Base-by-base conservation (phyloP, 2,329 filamentous ascomycete genomes). In the Talaromyces funiculosus region DNA sequence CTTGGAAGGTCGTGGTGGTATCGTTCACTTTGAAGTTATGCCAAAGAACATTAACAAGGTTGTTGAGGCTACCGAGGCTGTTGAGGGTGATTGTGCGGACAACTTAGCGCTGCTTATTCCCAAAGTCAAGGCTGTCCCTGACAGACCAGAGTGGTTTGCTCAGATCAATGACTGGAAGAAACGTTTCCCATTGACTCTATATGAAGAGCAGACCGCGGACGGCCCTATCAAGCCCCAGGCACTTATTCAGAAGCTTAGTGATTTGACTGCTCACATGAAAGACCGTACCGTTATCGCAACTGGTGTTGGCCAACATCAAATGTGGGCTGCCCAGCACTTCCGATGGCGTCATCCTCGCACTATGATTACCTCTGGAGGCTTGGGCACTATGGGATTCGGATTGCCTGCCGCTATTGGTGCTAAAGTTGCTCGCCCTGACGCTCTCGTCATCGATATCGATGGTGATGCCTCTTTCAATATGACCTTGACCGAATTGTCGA, bases 31-130 rank as follows among this genome's bases (percentile, higher is more conserved):
- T 71, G 93, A 97, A 74, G 93, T 99, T 70, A 89, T 97, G 88
- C 93, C 94, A 69, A 99, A 99, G 87, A 97, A 99, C 81, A 97
- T 97, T 80, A 97, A 97, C 86, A 99, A 97, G 84, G 92, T 97
- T 43, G 89, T 99, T 14, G 91, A 97, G 78, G 92, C 93, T 7
- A 97, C 90, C 43, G 92, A 97, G 78, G 93, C 94, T 49, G 88
- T 97, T 18, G 93, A 96, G 78, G 94, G 94, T 62, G 93, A 97
- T 71, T 90, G 96, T 31, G 86, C 87, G 2, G 79, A 86, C 18
- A 97, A 96, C 75, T 80, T 97, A 35, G 81, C 81, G 56, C 78
- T 84, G 31, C 86, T 97, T 56, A 70, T 97, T 37, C 92, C 93
- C 10, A 80, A 85, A 57, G 77, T 97, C 22, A 77, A 90, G 57